These are phyloP conservation scores for Strobilomyces dryophilus DNA, from an alignment of 768 basidiomycete species.

Conservation along the genomic window DNA sequence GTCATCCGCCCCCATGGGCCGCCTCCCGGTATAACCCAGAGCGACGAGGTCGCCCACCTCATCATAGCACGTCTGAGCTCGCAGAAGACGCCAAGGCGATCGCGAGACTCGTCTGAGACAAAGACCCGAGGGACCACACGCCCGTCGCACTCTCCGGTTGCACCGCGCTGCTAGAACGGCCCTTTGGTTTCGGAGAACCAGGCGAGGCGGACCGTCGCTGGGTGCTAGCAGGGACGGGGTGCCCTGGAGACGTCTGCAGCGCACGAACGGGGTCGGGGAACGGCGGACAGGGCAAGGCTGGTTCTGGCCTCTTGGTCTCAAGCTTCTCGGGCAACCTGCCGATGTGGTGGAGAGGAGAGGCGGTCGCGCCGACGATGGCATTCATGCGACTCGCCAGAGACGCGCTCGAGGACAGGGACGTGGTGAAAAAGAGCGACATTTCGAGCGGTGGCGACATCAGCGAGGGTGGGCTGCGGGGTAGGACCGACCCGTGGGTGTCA, in stretches of 20 bases:
- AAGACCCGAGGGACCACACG: slow-evolving; percentile 13
- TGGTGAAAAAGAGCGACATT: slow-evolving; percentile 51
- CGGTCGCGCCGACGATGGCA: not conserved
- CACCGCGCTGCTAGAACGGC: not conserved
- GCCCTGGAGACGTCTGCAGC: not conserved
- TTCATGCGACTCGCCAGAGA: slow-evolving; percentile 14
- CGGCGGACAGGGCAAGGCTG: slow-evolving; percentile 22
- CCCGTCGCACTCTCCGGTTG: slow-evolving; percentile 4
- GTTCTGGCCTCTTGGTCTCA: slow-evolving; percentile 2
- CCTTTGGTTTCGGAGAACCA: slow-evolving; percentile 8
- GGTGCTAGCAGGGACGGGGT: not conserved
- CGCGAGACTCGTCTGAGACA: slow-evolving; percentile 23
- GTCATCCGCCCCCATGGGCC: not conserved
- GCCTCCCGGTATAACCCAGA: slow-evolving; percentile 31
- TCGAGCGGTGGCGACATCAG: slow-evolving; percentile 56
- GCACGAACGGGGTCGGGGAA: slow-evolving; percentile 8
- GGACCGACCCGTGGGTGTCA: slow-evolving; percentile 34
- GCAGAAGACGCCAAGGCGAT: slow-evolving; percentile 19
- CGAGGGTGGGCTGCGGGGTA: slow-evolving; percentile 55
- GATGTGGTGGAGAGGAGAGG: not conserved
- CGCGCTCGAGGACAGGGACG: slow-evolving; percentile 8
- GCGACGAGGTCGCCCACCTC: slow-evolving; percentile 36
- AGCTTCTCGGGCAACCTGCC: slow-evolving; percentile 9
- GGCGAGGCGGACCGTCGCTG: slow-evolving; percentile 4
- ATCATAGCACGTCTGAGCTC: slow-evolving; percentile 24